Evolutionary conservation across 768 basidiomycete genomes (phyloP).

Genomic region (Daedaleopsis nitida): DNA sequence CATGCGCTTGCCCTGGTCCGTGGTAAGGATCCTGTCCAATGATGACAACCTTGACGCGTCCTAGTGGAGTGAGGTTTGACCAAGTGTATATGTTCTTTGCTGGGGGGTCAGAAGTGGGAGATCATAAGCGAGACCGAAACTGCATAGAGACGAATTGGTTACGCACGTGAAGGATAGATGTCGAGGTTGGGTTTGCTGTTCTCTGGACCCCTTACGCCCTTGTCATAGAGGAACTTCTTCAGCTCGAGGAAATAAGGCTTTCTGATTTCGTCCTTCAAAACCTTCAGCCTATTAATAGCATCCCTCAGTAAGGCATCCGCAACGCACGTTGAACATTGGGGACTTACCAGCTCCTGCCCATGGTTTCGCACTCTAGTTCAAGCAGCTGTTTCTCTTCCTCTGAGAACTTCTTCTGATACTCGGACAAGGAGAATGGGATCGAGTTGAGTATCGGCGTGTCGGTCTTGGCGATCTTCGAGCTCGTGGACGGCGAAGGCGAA

Average conservation of each 20-base stretch:
- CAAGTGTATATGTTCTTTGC: conserved; percentile 89
- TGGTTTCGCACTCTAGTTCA: conserved; percentile 67
- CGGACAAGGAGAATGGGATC: conserved; percentile 66
- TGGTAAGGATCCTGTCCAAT: conserved; percentile 92
- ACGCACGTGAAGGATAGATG: conserved; percentile 80
- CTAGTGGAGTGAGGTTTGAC: conserved; percentile 81
- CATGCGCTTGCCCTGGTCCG: conserved; percentile 80
- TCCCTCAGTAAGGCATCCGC: background rate
- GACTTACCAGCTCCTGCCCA: conserved; percentile 72
- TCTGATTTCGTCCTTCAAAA: conserved; percentile 72
- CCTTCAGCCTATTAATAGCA: conserved; percentile 56
- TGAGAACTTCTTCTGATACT: conserved; percentile 53
- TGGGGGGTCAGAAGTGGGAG: conserved; percentile 20
- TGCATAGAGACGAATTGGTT: too few species aligned
- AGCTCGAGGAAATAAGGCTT: conserved; percentile 77
- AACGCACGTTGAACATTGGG: background rate
- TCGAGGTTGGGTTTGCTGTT: conserved; percentile 49
- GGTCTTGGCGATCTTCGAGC: conserved; percentile 50
- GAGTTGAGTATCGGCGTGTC: conserved; percentile 47
- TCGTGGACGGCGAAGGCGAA: conserved; percentile 31
- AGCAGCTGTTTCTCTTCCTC: conserved; percentile 62
- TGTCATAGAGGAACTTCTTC: conserved; percentile 68
- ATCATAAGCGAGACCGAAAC: background rate
- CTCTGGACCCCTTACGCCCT: conserved; percentile 57
- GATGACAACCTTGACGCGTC: conserved; percentile 85